phyloP scores from a whole-genome alignment of 108 stramenopile genomes.

The Cyclotella atomus region DNA sequence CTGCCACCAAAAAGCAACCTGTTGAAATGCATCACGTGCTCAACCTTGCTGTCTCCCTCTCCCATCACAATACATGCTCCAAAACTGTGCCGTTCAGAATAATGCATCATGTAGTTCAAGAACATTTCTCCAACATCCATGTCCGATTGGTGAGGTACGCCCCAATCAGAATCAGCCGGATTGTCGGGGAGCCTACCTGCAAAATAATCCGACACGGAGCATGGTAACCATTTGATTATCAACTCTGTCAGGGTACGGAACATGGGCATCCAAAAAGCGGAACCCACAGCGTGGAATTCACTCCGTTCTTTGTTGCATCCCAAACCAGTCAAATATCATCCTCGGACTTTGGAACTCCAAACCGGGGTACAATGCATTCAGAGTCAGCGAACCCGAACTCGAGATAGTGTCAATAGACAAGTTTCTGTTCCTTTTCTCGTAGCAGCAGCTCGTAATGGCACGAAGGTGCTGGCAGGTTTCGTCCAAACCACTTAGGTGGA shows the following conservation, averaged over 20 bases:
- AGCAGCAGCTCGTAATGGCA: not conserved
- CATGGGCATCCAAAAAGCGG: slow-evolving; percentile 49
- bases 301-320: slow-evolving; percentile 40
- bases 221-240: slow-evolving; percentile 11
- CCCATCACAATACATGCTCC: not conserved
- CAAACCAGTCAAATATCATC: slow-evolving; percentile 53
- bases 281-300: slow-evolving; percentile 34
- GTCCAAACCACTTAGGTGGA: slow-evolving; percentile 4
- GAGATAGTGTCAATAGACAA: not conserved
- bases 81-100: not conserved
- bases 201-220: slow-evolving; percentile 9
- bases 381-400: slow-evolving; percentile 3
- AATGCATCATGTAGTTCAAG: not conserved
- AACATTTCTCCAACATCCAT: slow-evolving; percentile 7
- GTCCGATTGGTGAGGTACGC: not conserved
- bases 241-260: slow-evolving; percentile 18
- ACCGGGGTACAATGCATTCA: slow-evolving; percentile 1
- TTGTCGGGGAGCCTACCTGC: not conserved
- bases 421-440: slow-evolving; percentile 9
- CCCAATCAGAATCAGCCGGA: not conserved
- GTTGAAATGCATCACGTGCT: not conserved
- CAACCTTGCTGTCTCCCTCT: not conserved
- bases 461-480: slow-evolving; percentile 1
- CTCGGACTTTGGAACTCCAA: slow-evolving; percentile 34
- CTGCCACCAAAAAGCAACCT: slow-evolving; percentile 33